Conservation (phyloP, 2,329 filamentous ascomycete species). For the Teratosphaeria pseudoeucalypti region DNA sequence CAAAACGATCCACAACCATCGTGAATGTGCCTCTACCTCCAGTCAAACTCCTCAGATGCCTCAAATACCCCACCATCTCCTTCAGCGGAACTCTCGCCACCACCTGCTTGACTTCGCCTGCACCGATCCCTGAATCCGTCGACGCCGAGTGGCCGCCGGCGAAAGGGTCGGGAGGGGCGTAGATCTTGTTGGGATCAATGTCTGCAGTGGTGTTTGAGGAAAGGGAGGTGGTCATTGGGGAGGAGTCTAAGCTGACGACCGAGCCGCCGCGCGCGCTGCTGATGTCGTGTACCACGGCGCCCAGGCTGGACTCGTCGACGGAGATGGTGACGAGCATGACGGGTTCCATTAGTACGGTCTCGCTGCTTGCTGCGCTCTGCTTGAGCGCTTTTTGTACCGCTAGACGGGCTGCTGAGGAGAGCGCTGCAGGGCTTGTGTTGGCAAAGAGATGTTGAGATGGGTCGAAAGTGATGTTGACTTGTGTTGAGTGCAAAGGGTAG, state of each 20-base stretch:
- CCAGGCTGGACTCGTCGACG: slow-evolving; percentile 72
- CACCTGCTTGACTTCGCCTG: slow-evolving; percentile 45
- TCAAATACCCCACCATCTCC: slow-evolving; percentile 93
- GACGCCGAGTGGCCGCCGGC: slow-evolving; percentile 12
- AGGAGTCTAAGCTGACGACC: slow-evolving; percentile 53
- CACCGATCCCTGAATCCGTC: slow-evolving; percentile 11
- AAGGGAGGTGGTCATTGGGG: slow-evolving; percentile 19
- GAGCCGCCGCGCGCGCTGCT: slow-evolving; percentile 63
- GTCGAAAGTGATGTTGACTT: slow-evolving; percentile 61
- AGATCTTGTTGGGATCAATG: slow-evolving; percentile 67
- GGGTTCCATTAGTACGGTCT: slow-evolving; percentile 71
- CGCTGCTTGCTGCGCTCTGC: slow-evolving; percentile 40
- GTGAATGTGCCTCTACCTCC: slow-evolving; percentile 71
- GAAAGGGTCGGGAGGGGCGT: slow-evolving; percentile 83
- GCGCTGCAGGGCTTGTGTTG: slow-evolving; percentile 56
- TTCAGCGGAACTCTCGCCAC: slow-evolving; percentile 82
- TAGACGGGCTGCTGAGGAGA: slow-evolving; percentile 55
- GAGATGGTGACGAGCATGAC: slow-evolving; percentile 85
- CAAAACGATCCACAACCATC: slow-evolving; percentile 63
- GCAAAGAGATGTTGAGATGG: slow-evolving; percentile 52
- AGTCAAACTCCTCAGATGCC: slow-evolving; percentile 78
- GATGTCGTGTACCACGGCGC: slow-evolving; percentile 73
- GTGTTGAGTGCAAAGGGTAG: slow-evolving; percentile 68
- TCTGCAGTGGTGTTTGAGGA: slow-evolving; percentile 18
- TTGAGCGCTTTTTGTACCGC: slow-evolving; percentile 62